Conservation (phyloP, 495 filamentous ascomycete species). For the Neurospora pannonica region DNA sequence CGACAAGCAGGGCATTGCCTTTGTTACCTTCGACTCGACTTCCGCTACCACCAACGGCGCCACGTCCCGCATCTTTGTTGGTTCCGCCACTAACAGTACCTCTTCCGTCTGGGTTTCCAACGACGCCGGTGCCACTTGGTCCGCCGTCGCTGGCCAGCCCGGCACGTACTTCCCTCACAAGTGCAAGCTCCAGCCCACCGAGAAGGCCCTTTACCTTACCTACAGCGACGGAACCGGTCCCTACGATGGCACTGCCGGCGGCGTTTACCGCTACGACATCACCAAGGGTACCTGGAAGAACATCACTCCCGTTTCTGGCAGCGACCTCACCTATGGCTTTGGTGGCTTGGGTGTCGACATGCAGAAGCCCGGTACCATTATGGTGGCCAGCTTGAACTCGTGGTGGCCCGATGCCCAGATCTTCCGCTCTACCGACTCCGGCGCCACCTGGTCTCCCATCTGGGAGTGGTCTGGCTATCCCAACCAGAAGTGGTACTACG, state of each 20-base stretch:
- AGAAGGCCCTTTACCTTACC: conserved; percentile 47
- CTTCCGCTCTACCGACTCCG: conserved; percentile 44
- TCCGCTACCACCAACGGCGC: conserved; percentile 33
- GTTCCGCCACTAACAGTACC: conserved; percentile 42
- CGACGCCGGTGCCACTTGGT: conserved; percentile 46
- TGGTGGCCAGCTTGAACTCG: conserved; percentile 46
- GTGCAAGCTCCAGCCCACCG: conserved; percentile 39
- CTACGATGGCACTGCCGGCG: conserved; percentile 43
- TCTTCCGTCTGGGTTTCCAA: conserved; percentile 45
- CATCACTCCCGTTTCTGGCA: conserved; percentile 41
- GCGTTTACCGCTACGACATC: conserved; percentile 44
- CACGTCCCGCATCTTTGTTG: conserved; percentile 51
- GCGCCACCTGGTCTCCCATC: conserved; percentile 40
- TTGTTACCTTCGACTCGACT: conserved; percentile 48
- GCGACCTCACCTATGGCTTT: conserved; percentile 41
- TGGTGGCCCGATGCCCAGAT: conserved; percentile 52
- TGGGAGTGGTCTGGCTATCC: conserved; percentile 46
- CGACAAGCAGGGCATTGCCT: conserved; percentile 43
- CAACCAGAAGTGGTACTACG: conserved; percentile 34
- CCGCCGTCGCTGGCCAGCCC: conserved; percentile 39
- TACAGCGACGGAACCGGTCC: conserved; percentile 48
- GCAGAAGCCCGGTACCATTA: conserved; percentile 44
- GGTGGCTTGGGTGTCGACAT: conserved; percentile 47
- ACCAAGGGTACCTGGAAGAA: conserved; percentile 40
- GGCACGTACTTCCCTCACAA: conserved; percentile 46